These are phyloP conservation scores for Hygrocybe coccinea DNA, from an alignment of 768 basidiomycete genomes.

Conservation along the genomic window DNA sequence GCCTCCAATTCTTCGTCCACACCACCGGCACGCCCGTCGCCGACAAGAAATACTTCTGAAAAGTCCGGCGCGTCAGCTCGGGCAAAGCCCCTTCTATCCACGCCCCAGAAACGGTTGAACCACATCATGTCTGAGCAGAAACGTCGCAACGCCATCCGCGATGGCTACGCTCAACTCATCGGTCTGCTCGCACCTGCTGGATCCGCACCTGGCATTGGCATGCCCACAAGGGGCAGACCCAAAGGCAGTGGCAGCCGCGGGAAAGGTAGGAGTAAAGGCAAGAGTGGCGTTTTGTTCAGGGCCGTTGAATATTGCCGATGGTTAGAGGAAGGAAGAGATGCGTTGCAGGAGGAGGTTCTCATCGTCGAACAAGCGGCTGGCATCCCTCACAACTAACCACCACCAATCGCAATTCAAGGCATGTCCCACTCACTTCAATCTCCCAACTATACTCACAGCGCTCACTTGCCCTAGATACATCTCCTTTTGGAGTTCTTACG, in stretches of 20 bases:
- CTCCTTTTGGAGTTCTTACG: background rate
- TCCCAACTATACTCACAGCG: background rate
- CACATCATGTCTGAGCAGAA: conserved; percentile 96
- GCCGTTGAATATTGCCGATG: conserved; percentile 82
- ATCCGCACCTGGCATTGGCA: conserved; percentile 55
- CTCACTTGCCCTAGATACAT: background rate
- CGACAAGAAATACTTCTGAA: background rate
- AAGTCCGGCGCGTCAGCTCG: conserved; percentile 25
- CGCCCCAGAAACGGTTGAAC: conserved; percentile 83
- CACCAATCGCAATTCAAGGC: background rate
- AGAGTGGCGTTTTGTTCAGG: conserved; percentile 83
- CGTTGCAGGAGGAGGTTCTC: conserved; percentile 62
- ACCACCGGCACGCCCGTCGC: conserved; percentile 5
- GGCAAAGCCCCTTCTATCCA: conserved; percentile 66
- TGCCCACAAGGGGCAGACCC: conserved; percentile 75
- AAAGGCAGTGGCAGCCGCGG: conserved; percentile 69
- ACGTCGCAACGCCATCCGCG: conserved; percentile 85
- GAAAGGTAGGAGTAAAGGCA: conserved; percentile 73
- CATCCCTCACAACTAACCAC: conserved; percentile 31
- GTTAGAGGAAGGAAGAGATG: conserved; percentile 79
- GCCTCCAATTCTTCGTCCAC: conserved; percentile 29
- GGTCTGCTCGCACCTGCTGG: conserved; percentile 77
- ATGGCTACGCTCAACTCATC: conserved; percentile 84
- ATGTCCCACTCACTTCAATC: background rate
- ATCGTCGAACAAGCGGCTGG: conserved; percentile 65